Conservation (phyloP, 257 asterid genomes). For the Parsonsia alboflavescens region DNA sequence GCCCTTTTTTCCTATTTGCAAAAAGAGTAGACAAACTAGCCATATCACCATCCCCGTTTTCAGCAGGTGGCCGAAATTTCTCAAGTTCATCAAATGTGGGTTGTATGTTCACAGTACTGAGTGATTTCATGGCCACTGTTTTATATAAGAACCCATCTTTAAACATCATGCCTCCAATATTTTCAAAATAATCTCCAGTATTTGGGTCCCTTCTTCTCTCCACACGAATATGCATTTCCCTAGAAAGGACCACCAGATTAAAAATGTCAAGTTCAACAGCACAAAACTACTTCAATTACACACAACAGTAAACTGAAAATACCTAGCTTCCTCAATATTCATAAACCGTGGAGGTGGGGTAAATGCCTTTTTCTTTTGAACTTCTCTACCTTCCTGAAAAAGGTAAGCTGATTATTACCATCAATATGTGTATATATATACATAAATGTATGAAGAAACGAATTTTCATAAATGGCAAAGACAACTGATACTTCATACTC, state of each 20-base stretch:
- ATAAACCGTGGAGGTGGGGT: constrained; percentile 82
- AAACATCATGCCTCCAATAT: constrained; percentile 89
- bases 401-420: neutral
- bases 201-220: constrained; percentile 75
- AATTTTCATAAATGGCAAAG: neutral
- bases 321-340: constrained; percentile 95
- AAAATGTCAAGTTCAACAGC: constrained; percentile 10
- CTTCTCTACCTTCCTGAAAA: constrained; percentile 92
- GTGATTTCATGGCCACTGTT: constrained; percentile 78
- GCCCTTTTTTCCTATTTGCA: constrained; percentile 88
- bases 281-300: neutral
- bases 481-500: neutral
- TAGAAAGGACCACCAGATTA: constrained; percentile 22
- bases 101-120: constrained; percentile 71
- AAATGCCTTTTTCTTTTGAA: constrained; percentile 79
- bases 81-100: constrained; percentile 96
- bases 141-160: constrained; percentile 91
- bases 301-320: constrained; percentile 2
- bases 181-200: constrained; percentile 80
- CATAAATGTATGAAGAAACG: neutral
- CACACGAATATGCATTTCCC: constrained; percentile 82
- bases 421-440: neutral
- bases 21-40: constrained; percentile 79
- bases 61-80: constrained; percentile 81
- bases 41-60: constrained; percentile 77